Evolutionary conservation across 495 filamentous ascomycete species (phyloP).

Genomic region (Tuber magnatum): DNA sequence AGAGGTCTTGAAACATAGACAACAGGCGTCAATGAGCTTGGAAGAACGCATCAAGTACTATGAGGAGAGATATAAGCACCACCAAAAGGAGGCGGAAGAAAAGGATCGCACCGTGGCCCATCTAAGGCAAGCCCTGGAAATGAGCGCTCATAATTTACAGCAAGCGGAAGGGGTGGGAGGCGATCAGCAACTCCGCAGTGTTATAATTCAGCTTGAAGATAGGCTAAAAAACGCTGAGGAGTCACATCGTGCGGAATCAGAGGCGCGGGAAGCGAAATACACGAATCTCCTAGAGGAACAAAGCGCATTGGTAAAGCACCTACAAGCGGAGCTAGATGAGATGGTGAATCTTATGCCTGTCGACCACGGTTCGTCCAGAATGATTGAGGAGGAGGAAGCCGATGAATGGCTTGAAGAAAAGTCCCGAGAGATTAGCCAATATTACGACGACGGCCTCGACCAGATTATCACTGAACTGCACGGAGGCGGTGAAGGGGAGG

Average conservation of each 20-base stretch:
- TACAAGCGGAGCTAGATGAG: constrained; percentile 39
- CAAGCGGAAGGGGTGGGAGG: neutral
- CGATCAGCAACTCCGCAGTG: constrained; percentile 9
- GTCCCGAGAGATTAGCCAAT: constrained; percentile 30
- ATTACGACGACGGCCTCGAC: constrained; percentile 36
- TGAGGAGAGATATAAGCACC: constrained; percentile 18
- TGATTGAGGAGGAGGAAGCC: constrained; percentile 34
- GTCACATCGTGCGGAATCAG: constrained; percentile 16
- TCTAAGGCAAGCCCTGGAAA: constrained; percentile 17
- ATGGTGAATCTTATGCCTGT: constrained; percentile 39
- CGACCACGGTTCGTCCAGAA: constrained; percentile 33
- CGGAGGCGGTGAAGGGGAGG: constrained; percentile 29
- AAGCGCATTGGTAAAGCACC: constrained; percentile 31
- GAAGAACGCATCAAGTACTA: constrained; percentile 22
- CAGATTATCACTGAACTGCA: constrained; percentile 39
- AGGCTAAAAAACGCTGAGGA: constrained; percentile 26
- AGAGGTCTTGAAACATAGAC: constrained; percentile 10
- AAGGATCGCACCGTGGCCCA: constrained; percentile 30
- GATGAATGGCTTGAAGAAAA: constrained; percentile 37
- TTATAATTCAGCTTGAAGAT: constrained; percentile 18
- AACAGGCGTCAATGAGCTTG: constrained; percentile 24
- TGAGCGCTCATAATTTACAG: neutral
- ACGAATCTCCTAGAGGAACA: constrained; percentile 31
- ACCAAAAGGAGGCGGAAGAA: constrained; percentile 23
- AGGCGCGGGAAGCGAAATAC: constrained; percentile 26